Base-by-base conservation (phyloP, 805 yeast genomes). In the Candida khao-thaluensis region DNA sequence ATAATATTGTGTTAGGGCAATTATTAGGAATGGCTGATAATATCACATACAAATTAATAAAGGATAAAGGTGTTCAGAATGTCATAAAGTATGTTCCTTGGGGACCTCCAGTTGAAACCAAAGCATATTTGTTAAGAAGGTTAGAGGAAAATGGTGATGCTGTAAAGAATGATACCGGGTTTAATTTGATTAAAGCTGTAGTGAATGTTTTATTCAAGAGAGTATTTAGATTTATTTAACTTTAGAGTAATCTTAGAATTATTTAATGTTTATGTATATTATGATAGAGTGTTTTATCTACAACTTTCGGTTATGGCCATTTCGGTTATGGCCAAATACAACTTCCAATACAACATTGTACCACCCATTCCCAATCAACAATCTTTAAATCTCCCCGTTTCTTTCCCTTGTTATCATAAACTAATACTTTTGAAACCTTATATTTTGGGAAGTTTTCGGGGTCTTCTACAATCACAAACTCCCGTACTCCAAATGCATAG, bases 121-220 rank as follows among this genome's bases (percentile, higher is more conserved):
- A 86, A 67, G 95, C 87, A 51, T 90, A 90, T 58, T 66, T 90
- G 45, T 69, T 82, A 46, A 81, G 98, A 71, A 79, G 98, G 66
- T 71, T 90, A 46, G 96, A 90, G 67, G 98, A 90, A 67, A 90
- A 90, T 57, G 96, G 96, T 17, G 96, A 90, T 62, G 95, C 96
- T 7, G 95, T 87, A 5, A 81, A 91, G 69, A 73, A 74, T 40
- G 93, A 85, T 60, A 82, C 81, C 48, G 93, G 95, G n/a, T 75
- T 79, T 71, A 84, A 84, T 35, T 72, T 85, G 51, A 66, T 84
- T 30, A 77, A 72, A 52, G 80, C 79, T 27, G 79, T 81, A 14
- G 30, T 45, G 11, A 30, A 43, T 20, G 50, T 52, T 18, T 51
- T 62, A 41, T 52, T 45, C 41, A 54, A 48, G 48, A 60, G 66